Base-by-base conservation (phyloP, 2,329 filamentous ascomycete genomes). In the Penicillium oxalicum region DNA sequence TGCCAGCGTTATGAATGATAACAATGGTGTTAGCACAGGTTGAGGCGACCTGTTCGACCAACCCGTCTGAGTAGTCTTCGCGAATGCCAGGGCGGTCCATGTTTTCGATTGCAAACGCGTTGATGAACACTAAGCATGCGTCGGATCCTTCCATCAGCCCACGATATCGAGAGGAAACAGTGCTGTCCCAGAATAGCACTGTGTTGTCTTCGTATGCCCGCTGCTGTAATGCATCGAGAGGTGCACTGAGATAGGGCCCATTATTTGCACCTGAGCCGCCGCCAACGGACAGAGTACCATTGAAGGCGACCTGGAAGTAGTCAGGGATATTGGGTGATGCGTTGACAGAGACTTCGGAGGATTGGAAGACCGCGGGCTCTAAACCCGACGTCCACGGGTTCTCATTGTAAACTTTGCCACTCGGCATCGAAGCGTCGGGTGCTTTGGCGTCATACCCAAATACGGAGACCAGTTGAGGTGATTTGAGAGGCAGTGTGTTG, bases 21-120 rank as follows among this genome's bases (percentile, higher is more conserved):
- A 95, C 87, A 51, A 95, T 86, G 6, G 88, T 94, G 77, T 95
- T 95, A 70, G 83, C 81, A 74, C 84, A 90, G 45, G 80, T 63
- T 4, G 82, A 76, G 1, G 88, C 84, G 9, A 95, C 87, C 38
- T 85, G 88, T 68, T 84, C 77, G 67, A 96, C 51, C 12, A 56
- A 46, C 3, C 18, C 43, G 29, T 59, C 53, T 7, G 55, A 59
- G 32, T 60, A 59, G 27, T 52, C 53, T 4, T 65, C 61, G 43
- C 51, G 50, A 5, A 49, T 36, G 13, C 49, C 51, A 12, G 51
- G 29, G 6, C 56, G 55, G n/a, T 59, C 56, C 13, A 54, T 18
- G 8, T 49, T 40, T 27, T 59, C 56, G 2, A 51, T 52, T 4
- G 56, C 46, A 18, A 55, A 55, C 8, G 58, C 53, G 29, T 58